phyloP scores from a whole-genome alignment of 2,329 filamentous ascomycete genomes.

The Trichoderma atroviride region DNA sequence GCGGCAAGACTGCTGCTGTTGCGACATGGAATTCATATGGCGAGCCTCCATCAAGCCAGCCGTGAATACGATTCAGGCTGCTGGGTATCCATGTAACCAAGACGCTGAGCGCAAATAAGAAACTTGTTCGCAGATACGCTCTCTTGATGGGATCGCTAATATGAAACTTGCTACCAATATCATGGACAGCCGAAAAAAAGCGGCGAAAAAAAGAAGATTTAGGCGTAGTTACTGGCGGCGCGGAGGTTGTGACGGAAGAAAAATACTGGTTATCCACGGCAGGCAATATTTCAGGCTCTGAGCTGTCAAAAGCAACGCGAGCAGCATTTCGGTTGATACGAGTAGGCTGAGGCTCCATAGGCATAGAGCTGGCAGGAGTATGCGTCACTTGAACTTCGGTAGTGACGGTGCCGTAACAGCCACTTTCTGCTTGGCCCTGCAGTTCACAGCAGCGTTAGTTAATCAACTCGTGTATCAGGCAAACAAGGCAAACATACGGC shows the following conservation, averaged over 20 bases:
- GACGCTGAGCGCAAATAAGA: conserved; percentile 63
- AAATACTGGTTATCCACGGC: conserved; percentile 37
- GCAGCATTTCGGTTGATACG: conserved; percentile 27
- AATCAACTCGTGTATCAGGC: background rate
- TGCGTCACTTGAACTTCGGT: conserved; percentile 54
- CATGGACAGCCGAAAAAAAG: conserved; percentile 33
- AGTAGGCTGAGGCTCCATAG: conserved; percentile 33
- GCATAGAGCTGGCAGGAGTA: conserved; percentile 32
- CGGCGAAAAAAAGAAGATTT: conserved; percentile 25
- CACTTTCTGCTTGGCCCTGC: conserved; percentile 36
- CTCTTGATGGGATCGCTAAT: conserved; percentile 60
- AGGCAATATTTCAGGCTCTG: conserved; percentile 28
- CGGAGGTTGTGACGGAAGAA: conserved; percentile 39
- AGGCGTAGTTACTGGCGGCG: conserved; percentile 25
- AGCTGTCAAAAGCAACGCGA: conserved; percentile 33
- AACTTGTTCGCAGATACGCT: conserved; percentile 62
- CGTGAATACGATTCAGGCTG: conserved; percentile 74
- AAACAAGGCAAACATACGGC: conserved; percentile 35
- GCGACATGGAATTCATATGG: conserved; percentile 69
- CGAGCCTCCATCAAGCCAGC: conserved; percentile 56
- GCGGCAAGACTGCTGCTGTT: conserved; percentile 70
- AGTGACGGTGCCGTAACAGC: conserved; percentile 54
- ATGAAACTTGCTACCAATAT: conserved; percentile 42
- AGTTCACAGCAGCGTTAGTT: conserved; percentile 16
- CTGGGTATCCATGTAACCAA: conserved; percentile 67